Evolutionary conservation across 139 green algal species (phyloP).

Genomic region (Micractinium conductrix): DNA sequence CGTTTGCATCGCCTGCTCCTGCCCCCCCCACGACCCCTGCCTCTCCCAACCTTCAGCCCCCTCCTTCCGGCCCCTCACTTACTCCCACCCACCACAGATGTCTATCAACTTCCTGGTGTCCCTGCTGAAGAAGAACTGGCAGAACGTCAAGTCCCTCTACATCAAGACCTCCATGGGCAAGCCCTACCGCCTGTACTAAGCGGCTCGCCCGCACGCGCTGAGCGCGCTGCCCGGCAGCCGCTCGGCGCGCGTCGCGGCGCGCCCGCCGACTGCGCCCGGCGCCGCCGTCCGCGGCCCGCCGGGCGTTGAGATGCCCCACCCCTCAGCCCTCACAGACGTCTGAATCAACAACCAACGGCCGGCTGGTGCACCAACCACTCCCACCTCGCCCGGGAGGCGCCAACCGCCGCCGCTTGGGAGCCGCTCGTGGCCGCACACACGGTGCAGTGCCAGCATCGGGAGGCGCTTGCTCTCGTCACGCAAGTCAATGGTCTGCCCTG

Average conservation of each 20-base stretch:
- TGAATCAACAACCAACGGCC: constrained; percentile 28
- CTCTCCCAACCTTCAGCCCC: neutral
- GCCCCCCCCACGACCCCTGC: neutral
- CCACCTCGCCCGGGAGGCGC: constrained; percentile 27
- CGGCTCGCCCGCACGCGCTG: neutral
- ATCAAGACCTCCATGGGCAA: constrained; percentile 98
- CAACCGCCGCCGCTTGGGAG: constrained; percentile 31
- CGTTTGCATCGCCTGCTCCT: too few relatives aligned
- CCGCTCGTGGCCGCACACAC: constrained; percentile 35
- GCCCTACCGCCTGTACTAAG: constrained; percentile 95
- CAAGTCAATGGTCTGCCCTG: constrained; percentile 30
- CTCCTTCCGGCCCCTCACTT: neutral
- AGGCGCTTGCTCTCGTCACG: constrained; percentile 36
- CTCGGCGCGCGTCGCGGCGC: neutral
- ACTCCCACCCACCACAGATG: too few relatives aligned
- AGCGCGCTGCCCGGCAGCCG: neutral
- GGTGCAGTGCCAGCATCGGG: constrained; percentile 22
- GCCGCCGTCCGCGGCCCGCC: neutral
- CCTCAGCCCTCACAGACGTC: constrained; percentile 22
- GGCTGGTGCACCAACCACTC: constrained; percentile 24
- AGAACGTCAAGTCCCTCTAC: constrained; percentile 98
- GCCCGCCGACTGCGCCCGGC: neutral
- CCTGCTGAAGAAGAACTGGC: constrained; percentile 99
- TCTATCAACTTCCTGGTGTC: constrained; percentile 99
- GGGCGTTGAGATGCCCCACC: neutral